Evolutionary conservation across 371 early-diverging fungal species (phyloP).

Genomic region (Coemansia sp.): DNA sequence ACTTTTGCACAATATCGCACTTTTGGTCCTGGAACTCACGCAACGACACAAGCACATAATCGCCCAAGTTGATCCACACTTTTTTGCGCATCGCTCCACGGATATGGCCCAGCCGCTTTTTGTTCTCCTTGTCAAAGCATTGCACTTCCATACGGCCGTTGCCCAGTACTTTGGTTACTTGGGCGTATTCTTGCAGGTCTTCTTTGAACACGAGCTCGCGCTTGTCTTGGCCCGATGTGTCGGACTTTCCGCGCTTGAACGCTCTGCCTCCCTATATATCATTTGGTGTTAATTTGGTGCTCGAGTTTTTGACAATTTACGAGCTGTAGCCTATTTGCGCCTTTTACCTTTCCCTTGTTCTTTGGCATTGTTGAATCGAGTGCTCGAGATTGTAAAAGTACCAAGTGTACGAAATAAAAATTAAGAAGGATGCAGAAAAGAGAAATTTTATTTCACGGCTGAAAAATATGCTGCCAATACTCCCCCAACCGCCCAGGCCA

Average conservation of each 20-base stretch:
- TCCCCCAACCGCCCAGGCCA: too few relatives aligned
- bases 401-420: neutral
- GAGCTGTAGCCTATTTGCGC: neutral
- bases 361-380: slow-evolving; percentile 60
- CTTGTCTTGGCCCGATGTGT: slow-evolving; percentile 84
- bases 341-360: slow-evolving; percentile 81
- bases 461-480: neutral
- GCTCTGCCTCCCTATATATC: slow-evolving; percentile 91
- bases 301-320: neutral
- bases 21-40: slow-evolving; percentile 97
- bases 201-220: slow-evolving; percentile 92
- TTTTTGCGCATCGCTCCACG: slow-evolving; percentile 98
- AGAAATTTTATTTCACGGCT: slow-evolving; percentile 3
- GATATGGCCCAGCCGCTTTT: slow-evolving; percentile 91
- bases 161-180: slow-evolving; percentile 93
- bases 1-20: slow-evolving; percentile 97
- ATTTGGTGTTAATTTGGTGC: neutral
- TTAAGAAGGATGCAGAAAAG: neutral
- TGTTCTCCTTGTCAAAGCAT: slow-evolving; percentile 91
- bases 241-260: slow-evolving; percentile 96
- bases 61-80: slow-evolving; percentile 94
- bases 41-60: slow-evolving; percentile 91
- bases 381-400: neutral
- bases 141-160: slow-evolving; percentile 94
- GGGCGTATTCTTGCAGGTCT: slow-evolving; percentile 97